Evolutionary conservation across 306 rosid genomes (phyloP), one percentile per base, ranked within the genome.

Genomic region (Inga leiocalycina): DNA sequence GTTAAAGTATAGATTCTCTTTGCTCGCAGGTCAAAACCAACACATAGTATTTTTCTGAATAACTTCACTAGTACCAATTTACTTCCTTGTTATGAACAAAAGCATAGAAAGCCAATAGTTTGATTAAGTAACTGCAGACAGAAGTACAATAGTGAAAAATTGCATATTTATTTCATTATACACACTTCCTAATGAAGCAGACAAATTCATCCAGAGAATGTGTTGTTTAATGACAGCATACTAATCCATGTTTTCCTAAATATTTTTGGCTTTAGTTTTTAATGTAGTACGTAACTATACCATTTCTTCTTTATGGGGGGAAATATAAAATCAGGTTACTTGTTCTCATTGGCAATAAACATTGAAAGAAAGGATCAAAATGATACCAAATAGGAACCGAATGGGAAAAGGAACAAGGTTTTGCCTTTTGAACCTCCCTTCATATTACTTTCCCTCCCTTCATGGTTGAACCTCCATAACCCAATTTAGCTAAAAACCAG

Each of bases 141-240:
- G 15, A 75, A 73, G 54, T 51, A 74, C 37, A 72, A 76, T 73
- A 39, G 27, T 76, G 49, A 61, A 80, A 82, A 34, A 77, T 62
- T 62, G 48, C 43, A 68, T 17, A 30, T 64, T 69, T 43, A 72
- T 71, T 86, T 22, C 75, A 76, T 46, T 77, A 39, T 76, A 37
- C 30, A 73, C 43, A 52, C 11, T 12, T 44, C 59, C 70, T 49
- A 34, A 56, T 34, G 49, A 81, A 71, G 69, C 86, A 86, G 74
- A 78, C 65, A 65, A 67, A 51, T 41, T 68, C 30, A 32, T 32
- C 34, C 37, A 82, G 74, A 57, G 57, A 27, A 71, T 44, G 46
- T 44, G 71, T 34, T 49, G 73, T 17, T 74, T 61, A 76, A 61
- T 12, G 57, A 68, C 17, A 24, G 14, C 32, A n/a, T 57, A 72